Percentiles rank a stretch among this genome's conserved stretches.
Evolutionary conservation across 768 basidiomycete species (phyloP).

Genomic region (Tricholoma matsutake): DNA sequence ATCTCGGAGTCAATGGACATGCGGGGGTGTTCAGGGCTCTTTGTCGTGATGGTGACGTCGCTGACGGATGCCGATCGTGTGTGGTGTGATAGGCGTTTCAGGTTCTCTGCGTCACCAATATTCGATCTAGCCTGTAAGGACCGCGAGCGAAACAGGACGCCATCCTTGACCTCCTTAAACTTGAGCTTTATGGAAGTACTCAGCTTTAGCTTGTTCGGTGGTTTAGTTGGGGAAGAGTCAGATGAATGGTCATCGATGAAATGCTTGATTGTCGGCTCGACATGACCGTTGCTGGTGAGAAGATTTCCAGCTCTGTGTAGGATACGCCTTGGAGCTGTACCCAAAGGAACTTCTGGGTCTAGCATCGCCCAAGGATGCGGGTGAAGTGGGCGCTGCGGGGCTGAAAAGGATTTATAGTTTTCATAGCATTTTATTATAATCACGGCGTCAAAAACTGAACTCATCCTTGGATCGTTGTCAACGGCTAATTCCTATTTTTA

Average conservation of each 20-base stretch:
- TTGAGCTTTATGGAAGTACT: slow-evolving; percentile 34
- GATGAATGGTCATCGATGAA: slow-evolving; percentile 10
- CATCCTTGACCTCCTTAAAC: slow-evolving; percentile 30
- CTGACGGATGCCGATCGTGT: slow-evolving; percentile 13
- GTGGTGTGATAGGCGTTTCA: slow-evolving; percentile 6
- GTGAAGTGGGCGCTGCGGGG: background rate
- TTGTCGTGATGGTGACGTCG: background rate
- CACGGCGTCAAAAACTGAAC: background rate
- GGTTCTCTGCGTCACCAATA: background rate
- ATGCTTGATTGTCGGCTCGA: slow-evolving; percentile 22
- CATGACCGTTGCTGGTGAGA: slow-evolving; percentile 24
- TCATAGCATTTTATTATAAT: background rate
- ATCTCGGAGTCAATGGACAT: background rate
- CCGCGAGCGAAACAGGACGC: slow-evolving; percentile 28
- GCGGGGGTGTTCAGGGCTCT: background rate
- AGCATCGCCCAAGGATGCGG: background rate
- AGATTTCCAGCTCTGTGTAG: slow-evolving; percentile 39
- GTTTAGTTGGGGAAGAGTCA: background rate
- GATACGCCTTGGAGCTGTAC: slow-evolving; percentile 15
- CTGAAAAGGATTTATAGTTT: background rate
- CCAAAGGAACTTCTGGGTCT: background rate
- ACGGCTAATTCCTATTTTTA: background rate
- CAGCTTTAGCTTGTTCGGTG: slow-evolving; percentile 14
- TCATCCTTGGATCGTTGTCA: background rate
- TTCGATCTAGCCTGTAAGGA: background rate